Evolutionary conservation across 176 grass and related monocot species (phyloP).

Genomic region (Lolium rigidum): DNA sequence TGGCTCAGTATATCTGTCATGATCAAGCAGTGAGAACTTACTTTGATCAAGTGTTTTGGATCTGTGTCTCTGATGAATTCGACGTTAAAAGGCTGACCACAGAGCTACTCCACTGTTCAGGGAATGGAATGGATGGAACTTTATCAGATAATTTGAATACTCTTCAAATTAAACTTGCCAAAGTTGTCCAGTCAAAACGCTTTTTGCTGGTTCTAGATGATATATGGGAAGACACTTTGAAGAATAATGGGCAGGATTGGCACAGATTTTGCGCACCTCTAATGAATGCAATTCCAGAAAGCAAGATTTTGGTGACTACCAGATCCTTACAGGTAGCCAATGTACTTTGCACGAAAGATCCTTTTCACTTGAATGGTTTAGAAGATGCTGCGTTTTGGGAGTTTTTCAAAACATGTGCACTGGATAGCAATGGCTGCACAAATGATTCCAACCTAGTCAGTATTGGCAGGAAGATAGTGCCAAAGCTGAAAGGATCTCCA

Average conservation of each 20-base stretch:
- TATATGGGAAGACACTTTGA: conserved; percentile 17
- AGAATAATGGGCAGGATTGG: not conserved
- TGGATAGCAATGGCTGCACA: not conserved
- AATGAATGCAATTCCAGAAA: not conserved
- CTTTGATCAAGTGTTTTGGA: too few relatives aligned
- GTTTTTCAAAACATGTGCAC: conserved; percentile 32
- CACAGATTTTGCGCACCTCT: not conserved
- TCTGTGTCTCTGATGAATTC: too few relatives aligned
- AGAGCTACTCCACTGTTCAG: too few relatives aligned
- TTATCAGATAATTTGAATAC: not conserved
- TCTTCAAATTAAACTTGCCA: not conserved
- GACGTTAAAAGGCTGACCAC: too few relatives aligned
- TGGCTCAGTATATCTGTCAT: too few relatives aligned
- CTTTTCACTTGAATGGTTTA: conserved; percentile 14
- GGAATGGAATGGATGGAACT: too few relatives aligned
- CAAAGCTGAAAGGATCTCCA: conserved; percentile 30
- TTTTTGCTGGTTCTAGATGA: not conserved
- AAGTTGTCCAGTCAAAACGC: not conserved
- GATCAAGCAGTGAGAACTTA: too few relatives aligned
- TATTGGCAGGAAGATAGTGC: conserved; percentile 39
- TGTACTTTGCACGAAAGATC: not conserved
- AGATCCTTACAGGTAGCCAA: conserved; percentile 24
- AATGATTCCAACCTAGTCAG: not conserved
- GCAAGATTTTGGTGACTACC: conserved; percentile 40
- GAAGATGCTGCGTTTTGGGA: not conserved